Evolutionary conservation across 345 rosid genomes (phyloP).

Genomic region (Mangifera indica): DNA sequence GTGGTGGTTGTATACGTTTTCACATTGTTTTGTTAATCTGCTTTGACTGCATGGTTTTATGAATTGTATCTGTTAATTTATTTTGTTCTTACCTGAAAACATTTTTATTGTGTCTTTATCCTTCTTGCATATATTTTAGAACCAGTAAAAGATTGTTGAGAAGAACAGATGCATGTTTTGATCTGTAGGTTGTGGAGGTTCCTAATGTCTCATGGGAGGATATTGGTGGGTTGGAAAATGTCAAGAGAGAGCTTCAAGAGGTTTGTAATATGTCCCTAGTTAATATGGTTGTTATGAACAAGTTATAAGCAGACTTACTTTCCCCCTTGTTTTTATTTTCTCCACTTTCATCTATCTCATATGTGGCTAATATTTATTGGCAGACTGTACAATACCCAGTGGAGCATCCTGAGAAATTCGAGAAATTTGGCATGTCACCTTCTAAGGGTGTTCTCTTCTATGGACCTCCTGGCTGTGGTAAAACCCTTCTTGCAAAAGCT

Average conservation of each 20-base stretch:
- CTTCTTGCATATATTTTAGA: background rate
- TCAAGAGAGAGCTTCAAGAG: constrained; percentile 40
- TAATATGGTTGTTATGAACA: background rate
- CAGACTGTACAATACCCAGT: constrained; percentile 40
- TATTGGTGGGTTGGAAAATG: constrained; percentile 38
- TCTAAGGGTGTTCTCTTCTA: constrained; percentile 40
- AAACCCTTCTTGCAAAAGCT: constrained; percentile 41
- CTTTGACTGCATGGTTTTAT: background rate
- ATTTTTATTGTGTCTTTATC: background rate
- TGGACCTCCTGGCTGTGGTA: constrained; percentile 39
- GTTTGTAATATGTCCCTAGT: constrained; percentile 19
- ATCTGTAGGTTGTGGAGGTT: constrained; percentile 37
- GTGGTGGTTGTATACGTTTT: background rate
- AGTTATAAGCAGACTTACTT: background rate
- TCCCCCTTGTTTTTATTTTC: background rate
- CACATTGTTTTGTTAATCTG: background rate
- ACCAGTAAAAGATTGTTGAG: background rate
- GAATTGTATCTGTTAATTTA: background rate
- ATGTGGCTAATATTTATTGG: constrained; percentile 1
- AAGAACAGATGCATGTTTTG: background rate
- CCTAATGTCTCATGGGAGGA: constrained; percentile 39
- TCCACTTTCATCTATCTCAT: background rate
- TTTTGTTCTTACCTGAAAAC: background rate
- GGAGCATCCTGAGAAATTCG: constrained; percentile 42
- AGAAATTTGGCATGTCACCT: constrained; percentile 44